These are phyloP conservation scores for Microsporum canis DNA, from an alignment of 2,329 filamentous ascomycete genomes.

Conservation along the genomic window DNA sequence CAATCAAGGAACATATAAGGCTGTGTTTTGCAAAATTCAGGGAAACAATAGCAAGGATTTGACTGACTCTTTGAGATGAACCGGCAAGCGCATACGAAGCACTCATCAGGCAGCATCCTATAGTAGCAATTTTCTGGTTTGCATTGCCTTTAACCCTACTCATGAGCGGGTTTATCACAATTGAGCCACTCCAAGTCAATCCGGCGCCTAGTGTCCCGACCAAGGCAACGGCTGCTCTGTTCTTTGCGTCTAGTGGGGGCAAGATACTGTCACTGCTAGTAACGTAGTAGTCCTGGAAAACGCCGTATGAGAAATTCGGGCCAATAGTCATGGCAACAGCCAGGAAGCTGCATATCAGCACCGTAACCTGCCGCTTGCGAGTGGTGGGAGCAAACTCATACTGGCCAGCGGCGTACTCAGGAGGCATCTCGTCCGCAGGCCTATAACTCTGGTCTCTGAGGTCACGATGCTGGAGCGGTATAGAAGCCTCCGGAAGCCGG, in stretches of 20 bases:
- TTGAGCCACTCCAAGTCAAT: slow-evolving; percentile 41
- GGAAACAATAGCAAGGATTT: neutral
- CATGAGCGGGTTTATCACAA: slow-evolving; percentile 40
- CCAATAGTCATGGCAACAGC: slow-evolving; percentile 40
- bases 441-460: neutral
- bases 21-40: too few relatives aligned
- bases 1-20: neutral
- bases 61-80: slow-evolving; percentile 5
- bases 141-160: slow-evolving; percentile 30
- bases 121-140: slow-evolving; percentile 30
- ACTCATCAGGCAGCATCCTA: slow-evolving; percentile 36
- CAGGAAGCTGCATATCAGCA: slow-evolving; percentile 36
- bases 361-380: slow-evolving; percentile 32
- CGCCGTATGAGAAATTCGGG: slow-evolving; percentile 41
- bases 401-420: slow-evolving; percentile 9
- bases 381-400: slow-evolving; percentile 26
- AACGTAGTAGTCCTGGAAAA: slow-evolving; percentile 42
- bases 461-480: neutral
- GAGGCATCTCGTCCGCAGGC: neutral
- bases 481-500: neutral
- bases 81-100: slow-evolving; percentile 14
- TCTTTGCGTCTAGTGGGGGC: slow-evolving; percentile 21
- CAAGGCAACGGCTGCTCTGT: slow-evolving; percentile 39
- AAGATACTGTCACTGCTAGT: slow-evolving; percentile 30
- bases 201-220: slow-evolving; percentile 40